Percentiles rank a stretch among this genome's conserved stretches.
phyloP scores from a whole-genome alignment of 1,284 basidiomycete species.

The Ceratobasidium sp. region DNA sequence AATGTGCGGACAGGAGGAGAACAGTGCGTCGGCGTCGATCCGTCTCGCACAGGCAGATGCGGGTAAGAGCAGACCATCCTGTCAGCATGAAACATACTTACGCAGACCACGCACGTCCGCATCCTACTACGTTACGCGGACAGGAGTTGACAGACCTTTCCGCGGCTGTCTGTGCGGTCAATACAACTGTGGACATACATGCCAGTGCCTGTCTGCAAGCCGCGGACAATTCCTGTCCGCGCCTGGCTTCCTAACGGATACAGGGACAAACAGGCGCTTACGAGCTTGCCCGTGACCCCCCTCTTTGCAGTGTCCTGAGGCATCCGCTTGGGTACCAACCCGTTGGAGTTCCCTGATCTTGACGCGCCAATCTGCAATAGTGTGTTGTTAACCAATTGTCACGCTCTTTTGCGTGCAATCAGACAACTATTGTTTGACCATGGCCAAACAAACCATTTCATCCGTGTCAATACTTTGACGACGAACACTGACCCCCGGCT shows the following conservation, averaged over 20 bases:
- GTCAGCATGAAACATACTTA: background rate
- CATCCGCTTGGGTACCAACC: too few relatives aligned
- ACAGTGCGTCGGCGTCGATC: background rate
- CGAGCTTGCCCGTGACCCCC: background rate
- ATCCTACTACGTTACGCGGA: background rate
- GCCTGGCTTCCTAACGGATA: background rate
- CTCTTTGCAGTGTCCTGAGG: background rate
- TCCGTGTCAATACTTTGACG: too few relatives aligned
- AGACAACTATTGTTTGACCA: too few relatives aligned
- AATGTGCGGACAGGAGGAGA: background rate
- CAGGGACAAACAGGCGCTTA: background rate
- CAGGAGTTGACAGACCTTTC: background rate
- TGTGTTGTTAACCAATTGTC: too few relatives aligned
- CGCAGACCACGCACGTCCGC: background rate
- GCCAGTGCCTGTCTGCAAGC: background rate
- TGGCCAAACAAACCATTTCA: too few relatives aligned
- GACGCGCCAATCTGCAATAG: too few relatives aligned
- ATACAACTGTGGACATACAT: background rate
- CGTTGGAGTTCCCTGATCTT: too few relatives aligned
- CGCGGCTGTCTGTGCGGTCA: background rate
- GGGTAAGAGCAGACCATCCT: background rate
- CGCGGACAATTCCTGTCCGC: background rate
- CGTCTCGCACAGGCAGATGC: background rate
- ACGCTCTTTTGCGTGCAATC: too few relatives aligned
- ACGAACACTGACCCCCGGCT: too few relatives aligned